phyloP scores from a whole-genome alignment of 352 stramenopile species.

The Globisporangium orthogonon region DNA sequence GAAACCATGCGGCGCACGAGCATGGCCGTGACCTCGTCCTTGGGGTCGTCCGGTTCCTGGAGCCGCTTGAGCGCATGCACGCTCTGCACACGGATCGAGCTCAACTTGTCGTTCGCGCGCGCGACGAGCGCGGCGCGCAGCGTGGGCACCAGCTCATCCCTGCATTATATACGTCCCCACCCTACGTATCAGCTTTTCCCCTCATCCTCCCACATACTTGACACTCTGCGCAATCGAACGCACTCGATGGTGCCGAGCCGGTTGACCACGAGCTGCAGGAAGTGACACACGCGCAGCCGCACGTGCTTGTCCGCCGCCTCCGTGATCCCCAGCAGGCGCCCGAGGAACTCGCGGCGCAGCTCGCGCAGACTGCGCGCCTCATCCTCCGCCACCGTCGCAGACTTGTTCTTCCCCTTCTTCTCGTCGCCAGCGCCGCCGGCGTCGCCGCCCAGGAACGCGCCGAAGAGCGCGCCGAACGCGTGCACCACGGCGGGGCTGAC shows the following conservation, averaged over 20 bases:
- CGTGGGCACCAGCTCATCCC: slow-evolving; percentile 27
- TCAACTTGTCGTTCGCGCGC: slow-evolving; percentile 59
- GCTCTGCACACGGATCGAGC: slow-evolving; percentile 48
- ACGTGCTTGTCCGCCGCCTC: slow-evolving; percentile 56
- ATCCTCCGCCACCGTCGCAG: slow-evolving; percentile 1
- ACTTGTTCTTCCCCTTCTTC: not conserved
- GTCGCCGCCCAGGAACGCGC: slow-evolving; percentile 27
- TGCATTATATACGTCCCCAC: slow-evolving; percentile 9
- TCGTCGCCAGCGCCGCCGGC: not conserved
- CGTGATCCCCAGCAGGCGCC: slow-evolving; percentile 39
- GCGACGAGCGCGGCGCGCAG: slow-evolving; percentile 37
- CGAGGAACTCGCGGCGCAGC: slow-evolving; percentile 40
- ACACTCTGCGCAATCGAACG: slow-evolving; percentile 1
- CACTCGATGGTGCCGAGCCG: slow-evolving; percentile 50
- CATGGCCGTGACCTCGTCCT: slow-evolving; percentile 37
- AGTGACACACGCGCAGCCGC: slow-evolving; percentile 46
- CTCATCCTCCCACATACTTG: not conserved
- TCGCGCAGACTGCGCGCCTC: slow-evolving; percentile 23
- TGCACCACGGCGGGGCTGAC: slow-evolving; percentile 33
- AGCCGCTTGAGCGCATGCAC: slow-evolving; percentile 56
- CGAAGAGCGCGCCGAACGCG: slow-evolving; percentile 47
- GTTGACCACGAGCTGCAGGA: slow-evolving; percentile 57
- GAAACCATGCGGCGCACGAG: slow-evolving; percentile 57
- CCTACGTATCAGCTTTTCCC: too few relatives aligned
- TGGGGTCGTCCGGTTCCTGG: slow-evolving; percentile 30